These are phyloP conservation scores for Misopates orontium DNA, from an alignment of 257 asterid species.

Conservation along the genomic window DNA sequence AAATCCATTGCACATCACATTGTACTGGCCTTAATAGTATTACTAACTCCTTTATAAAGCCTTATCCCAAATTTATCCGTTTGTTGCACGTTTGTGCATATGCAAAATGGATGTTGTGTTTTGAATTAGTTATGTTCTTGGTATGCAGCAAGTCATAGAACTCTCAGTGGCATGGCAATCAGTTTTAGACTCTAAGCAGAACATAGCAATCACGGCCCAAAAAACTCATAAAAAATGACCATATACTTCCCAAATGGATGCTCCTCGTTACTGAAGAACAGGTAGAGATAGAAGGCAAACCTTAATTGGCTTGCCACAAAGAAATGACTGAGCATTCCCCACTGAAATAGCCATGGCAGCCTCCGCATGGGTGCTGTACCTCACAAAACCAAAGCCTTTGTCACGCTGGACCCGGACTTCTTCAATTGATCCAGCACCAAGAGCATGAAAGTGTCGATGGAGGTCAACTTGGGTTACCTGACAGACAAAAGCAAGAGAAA, in stretches of 20 bases:
- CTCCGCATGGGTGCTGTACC: constrained; percentile 79
- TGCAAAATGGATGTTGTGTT: background rate
- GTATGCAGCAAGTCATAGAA: background rate
- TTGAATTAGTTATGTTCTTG: too few species aligned
- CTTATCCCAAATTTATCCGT: too few species aligned
- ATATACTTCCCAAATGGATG: background rate
- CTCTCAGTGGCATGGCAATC: background rate
- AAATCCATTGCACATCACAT: too few species aligned
- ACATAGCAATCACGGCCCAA: background rate
- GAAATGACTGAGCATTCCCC: constrained; percentile 66
- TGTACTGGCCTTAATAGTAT: too few species aligned
- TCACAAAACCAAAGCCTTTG: constrained; percentile 85
- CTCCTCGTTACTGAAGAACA: background rate
- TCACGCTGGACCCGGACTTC: constrained; percentile 93
- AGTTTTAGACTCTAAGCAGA: background rate
- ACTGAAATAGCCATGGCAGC: constrained; percentile 84
- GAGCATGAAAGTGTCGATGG: constrained; percentile 82
- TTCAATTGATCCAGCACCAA: constrained; percentile 84
- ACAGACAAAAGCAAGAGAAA: background rate
- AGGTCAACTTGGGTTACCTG: constrained; percentile 89
- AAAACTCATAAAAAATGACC: background rate
- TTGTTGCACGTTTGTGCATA: too few species aligned
- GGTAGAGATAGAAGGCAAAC: background rate
- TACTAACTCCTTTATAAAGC: too few species aligned
- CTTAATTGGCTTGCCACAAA: background rate